Evolutionary conservation across 2,329 filamentous ascomycete genomes (phyloP).

Genomic region (Diaporthe longicolla): DNA sequence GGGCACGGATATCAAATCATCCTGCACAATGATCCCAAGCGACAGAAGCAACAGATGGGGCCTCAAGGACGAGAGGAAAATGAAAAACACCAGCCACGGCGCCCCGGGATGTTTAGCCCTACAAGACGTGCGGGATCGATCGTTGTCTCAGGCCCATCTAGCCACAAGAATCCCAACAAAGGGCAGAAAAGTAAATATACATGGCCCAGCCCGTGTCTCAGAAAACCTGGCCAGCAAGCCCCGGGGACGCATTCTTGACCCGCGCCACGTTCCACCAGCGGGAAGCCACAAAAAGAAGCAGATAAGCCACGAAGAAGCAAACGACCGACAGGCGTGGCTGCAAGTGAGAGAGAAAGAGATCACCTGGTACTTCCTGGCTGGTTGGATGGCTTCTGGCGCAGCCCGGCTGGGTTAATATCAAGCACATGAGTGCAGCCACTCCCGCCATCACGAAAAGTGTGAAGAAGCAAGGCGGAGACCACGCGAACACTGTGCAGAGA

Average conservation of each 20-base stretch:
- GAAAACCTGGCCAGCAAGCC: neutral
- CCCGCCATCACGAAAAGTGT: neutral
- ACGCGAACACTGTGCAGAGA: neutral
- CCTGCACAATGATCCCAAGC: neutral
- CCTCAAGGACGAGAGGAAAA: neutral
- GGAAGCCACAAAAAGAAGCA: neutral
- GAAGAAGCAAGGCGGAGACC: neutral
- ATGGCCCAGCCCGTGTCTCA: constrained; percentile 2
- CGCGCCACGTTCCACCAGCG: constrained; percentile 12
- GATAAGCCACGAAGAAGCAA: too few species aligned
- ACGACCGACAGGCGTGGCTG: neutral
- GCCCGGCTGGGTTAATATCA: neutral
- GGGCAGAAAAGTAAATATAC: constrained; percentile 3
- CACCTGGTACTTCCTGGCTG: neutral
- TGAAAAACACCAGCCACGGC: neutral
- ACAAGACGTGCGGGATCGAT: constrained; percentile 7
- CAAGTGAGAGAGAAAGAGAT: neutral
- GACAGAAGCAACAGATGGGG: neutral
- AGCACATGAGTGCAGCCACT: neutral
- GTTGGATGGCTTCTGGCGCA: too few species aligned
- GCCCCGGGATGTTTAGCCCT: constrained; percentile 22
- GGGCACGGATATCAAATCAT: constrained; percentile 57
- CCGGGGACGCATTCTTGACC: neutral
- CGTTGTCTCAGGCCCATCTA: constrained; percentile 6
- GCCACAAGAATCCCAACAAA: neutral